Percentiles rank a stretch among this genome's conserved stretches.
Evolutionary conservation across 495 filamentous ascomycete species (phyloP).

Genomic region (Astrothelium macrocarpum): DNA sequence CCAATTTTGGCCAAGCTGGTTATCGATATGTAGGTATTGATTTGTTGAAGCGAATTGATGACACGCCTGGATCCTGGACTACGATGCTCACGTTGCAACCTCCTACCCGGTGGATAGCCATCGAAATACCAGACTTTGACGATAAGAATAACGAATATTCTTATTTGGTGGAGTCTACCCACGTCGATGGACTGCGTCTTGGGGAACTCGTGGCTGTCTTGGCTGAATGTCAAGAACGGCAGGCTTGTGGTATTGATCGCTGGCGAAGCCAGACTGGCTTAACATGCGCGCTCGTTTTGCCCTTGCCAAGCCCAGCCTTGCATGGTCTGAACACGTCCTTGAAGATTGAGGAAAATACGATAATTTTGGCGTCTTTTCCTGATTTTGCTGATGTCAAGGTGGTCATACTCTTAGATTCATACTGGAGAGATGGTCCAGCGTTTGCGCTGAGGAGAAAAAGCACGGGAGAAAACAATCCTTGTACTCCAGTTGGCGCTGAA

Average conservation of each 20-base stretch:
- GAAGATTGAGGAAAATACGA: neutral
- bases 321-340: neutral
- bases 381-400: neutral
- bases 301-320: neutral
- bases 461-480: neutral
- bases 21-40: neutral
- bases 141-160: neutral
- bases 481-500: neutral
- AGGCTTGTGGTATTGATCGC: neutral
- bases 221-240: neutral
- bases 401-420: neutral
- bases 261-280: neutral
- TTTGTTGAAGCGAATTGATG: neutral
- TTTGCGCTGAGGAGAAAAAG: neutral
- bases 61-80: neutral
- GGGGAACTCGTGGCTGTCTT: neutral
- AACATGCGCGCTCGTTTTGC: neutral
- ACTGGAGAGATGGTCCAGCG: neutral
- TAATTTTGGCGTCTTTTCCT: neutral
- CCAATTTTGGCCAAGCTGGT: neutral
- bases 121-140: neutral
- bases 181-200: neutral
- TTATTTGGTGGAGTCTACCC: neutral
- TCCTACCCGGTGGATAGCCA: neutral
- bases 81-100: neutral